Conservation (phyloP, 129 eudicot species). For the Heracleum sosnowskyi region DNA sequence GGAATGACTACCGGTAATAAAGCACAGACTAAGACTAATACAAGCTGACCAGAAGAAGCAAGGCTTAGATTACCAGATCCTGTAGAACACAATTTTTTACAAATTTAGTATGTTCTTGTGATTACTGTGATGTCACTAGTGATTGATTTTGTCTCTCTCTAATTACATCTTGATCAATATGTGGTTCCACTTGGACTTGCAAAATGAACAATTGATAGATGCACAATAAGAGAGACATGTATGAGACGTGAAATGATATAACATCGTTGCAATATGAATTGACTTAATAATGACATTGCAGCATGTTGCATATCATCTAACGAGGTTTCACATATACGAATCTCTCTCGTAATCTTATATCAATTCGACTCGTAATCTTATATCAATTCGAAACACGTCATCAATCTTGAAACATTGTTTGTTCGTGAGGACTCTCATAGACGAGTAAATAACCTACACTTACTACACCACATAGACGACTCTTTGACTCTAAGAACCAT, state of each 20-base stretch:
- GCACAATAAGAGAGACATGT: neutral
- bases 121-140: neutral
- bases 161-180: neutral
- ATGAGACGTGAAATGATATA: neutral
- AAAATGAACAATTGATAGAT: neutral
- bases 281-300: neutral
- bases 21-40: too few species aligned
- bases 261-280: neutral
- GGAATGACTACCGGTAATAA: too few species aligned
- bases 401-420: neutral
- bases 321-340: neutral
- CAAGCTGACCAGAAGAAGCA: too few species aligned
- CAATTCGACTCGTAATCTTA: too few species aligned
- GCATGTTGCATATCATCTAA: neutral
- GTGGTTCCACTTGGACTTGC: neutral
- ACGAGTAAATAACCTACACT: neutral
- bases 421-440: neutral
- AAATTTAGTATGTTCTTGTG: neutral
- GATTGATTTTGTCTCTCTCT: neutral
- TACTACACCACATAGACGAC: neutral
- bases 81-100: neutral
- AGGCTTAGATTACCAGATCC: too few species aligned
- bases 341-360: neutral
- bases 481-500: neutral
- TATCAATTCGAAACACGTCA: neutral